Percentiles rank a stretch among this genome's conserved stretches.
phyloP scores from a whole-genome alignment of 2,329 filamentous ascomycete genomes.

The Aureobasidium sp. region DNA sequence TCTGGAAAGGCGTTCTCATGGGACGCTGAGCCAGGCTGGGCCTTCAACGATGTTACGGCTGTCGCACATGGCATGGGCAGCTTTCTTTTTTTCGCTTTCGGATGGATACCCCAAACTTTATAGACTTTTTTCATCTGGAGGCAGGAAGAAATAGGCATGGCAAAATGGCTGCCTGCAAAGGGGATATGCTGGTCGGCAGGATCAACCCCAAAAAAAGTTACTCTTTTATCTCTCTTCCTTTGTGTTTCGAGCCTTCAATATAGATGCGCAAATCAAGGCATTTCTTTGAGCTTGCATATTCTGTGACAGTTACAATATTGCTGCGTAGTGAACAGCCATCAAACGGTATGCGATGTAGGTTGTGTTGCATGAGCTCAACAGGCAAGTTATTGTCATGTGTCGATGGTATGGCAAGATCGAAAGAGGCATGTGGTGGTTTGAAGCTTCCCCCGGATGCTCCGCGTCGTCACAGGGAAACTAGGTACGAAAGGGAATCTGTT shows the following conservation, averaged over 20 bases:
- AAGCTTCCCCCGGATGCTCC: slow-evolving; percentile 7
- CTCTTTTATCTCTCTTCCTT: background rate
- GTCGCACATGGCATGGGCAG: slow-evolving; percentile 13
- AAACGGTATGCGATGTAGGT: background rate
- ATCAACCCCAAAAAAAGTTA: slow-evolving; percentile 17
- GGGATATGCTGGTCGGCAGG: slow-evolving; percentile 17
- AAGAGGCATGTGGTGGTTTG: background rate
- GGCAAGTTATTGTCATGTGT: background rate
- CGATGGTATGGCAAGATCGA: background rate
- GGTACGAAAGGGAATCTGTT: background rate
- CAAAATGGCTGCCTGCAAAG: slow-evolving; percentile 14
- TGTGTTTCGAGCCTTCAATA: background rate
- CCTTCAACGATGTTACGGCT: slow-evolving; percentile 14
- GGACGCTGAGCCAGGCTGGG: slow-evolving; percentile 13
- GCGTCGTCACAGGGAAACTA: background rate
- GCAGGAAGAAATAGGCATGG: slow-evolving; percentile 13
- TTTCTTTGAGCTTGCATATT: background rate
- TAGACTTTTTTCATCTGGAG: slow-evolving; percentile 17
- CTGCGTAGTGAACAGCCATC: too few relatives aligned
- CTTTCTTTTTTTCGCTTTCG: slow-evolving; percentile 15
- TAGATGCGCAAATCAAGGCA: background rate
- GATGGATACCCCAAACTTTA: slow-evolving; percentile 17
- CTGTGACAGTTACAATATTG: background rate
- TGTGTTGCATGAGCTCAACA: background rate
- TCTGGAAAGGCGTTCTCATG: slow-evolving; percentile 16